These are phyloP conservation scores for Huntiella moniliformis DNA, from an alignment of 2,329 filamentous ascomycete genomes.

Conservation along the genomic window DNA sequence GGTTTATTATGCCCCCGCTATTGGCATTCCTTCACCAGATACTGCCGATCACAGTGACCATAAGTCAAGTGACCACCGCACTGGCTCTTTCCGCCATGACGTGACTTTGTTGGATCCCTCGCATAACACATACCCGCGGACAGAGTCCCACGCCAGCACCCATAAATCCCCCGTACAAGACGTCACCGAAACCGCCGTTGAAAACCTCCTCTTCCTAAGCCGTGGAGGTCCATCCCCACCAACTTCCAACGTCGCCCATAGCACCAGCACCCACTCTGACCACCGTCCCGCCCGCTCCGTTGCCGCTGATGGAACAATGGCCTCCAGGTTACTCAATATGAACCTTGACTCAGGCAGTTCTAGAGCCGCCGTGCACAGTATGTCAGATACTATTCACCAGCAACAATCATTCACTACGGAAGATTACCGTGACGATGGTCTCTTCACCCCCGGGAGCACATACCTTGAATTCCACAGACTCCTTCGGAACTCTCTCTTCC, in stretches of 20 bases:
- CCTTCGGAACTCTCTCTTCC: slow-evolving; percentile 25
- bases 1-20: neutral
- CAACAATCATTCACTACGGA: slow-evolving; percentile 18
- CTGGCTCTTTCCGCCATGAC: neutral
- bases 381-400: slow-evolving; percentile 12
- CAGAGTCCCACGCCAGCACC: neutral
- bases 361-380: slow-evolving; percentile 14
- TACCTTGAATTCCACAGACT: slow-evolving; percentile 28
- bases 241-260: slow-evolving; percentile 10
- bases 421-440: slow-evolving; percentile 20
- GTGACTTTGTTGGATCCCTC: neutral
- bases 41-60: neutral
- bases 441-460: slow-evolving; percentile 28
- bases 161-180: neutral
- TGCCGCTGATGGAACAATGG: neutral
- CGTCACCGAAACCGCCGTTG: slow-evolving; percentile 19
- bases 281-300: neutral
- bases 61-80: neutral
- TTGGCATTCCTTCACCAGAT: neutral
- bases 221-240: slow-evolving; percentile 14
- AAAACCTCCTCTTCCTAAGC: slow-evolving; percentile 20
- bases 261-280: slow-evolving; percentile 3
- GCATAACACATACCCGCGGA: neutral
- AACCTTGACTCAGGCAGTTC: slow-evolving; percentile 3
- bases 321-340: slow-evolving; percentile 1